These are phyloP conservation scores for Ophiocordyceps polyrhachis-furcata DNA, from an alignment of 2,329 filamentous ascomycete species.

Conservation along the genomic window DNA sequence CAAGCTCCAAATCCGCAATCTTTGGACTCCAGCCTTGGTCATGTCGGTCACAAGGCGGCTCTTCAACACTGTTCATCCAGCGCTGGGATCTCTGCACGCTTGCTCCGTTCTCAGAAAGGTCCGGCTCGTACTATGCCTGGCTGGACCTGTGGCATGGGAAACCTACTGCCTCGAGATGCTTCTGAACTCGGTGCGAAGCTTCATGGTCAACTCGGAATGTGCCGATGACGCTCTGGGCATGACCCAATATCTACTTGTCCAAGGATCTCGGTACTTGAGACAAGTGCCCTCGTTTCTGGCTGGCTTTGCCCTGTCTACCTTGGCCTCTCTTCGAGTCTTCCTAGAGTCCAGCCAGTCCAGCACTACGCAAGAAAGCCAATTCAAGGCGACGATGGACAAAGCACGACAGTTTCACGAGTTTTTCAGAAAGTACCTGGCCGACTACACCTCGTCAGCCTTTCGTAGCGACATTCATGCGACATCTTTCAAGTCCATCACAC, in stretches of 20 bases:
- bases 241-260: conserved; percentile 61
- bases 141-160: conserved; percentile 50
- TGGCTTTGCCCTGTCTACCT: conserved; percentile 59
- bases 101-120: conserved; percentile 77
- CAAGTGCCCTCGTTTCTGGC: conserved; percentile 57
- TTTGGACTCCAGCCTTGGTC: conserved; percentile 64
- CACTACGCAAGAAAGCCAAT: conserved; percentile 72
- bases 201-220: conserved; percentile 68
- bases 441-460: conserved; percentile 38
- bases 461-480: conserved; percentile 26
- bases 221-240: conserved; percentile 81
- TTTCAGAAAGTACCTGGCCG: conserved; percentile 51
- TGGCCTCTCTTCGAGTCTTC: conserved; percentile 63
- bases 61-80: conserved; percentile 62
- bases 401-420: conserved; percentile 60
- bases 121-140: conserved; percentile 60
- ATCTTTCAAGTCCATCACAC: conserved; percentile 48
- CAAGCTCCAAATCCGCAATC: conserved; percentile 38
- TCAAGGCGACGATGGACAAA: conserved; percentile 56
- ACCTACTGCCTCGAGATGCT: conserved; percentile 85
- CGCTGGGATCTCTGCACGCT: conserved; percentile 70
- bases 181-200: conserved; percentile 59
- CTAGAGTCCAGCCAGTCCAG: conserved; percentile 56
- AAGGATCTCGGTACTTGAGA: conserved; percentile 45
- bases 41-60: conserved; percentile 59